A percentile compares a stretch with the other conserved stretches of the same genome.
Conservation (phyloP, 2,329 filamentous ascomycete genomes). For the Paracamarosporium sp. region DNA sequence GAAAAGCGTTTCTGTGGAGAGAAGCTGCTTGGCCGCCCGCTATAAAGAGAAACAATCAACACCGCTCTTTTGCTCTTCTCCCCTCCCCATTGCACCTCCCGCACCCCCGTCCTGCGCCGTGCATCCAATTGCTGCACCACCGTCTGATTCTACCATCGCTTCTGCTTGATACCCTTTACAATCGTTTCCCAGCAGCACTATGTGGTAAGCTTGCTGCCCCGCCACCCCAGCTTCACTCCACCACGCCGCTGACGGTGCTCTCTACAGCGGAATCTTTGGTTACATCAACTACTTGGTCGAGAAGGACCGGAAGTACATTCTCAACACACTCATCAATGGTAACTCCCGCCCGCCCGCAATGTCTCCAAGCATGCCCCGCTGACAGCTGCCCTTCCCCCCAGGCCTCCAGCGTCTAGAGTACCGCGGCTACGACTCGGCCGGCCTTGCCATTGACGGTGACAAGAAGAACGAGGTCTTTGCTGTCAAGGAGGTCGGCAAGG, state of each 20-base stretch:
- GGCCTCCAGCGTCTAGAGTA: slow-evolving; percentile 96
- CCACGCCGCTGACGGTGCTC: slow-evolving; percentile 24
- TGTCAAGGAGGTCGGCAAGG: slow-evolving; percentile 99
- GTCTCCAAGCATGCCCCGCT: slow-evolving; percentile 18
- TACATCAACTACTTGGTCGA: slow-evolving; percentile 99
- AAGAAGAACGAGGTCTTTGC: slow-evolving; percentile 98
- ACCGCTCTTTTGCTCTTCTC: slow-evolving; percentile 44
- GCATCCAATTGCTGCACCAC: slow-evolving; percentile 18
- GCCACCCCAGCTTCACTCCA: slow-evolving; percentile 12
- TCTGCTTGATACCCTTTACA: slow-evolving; percentile 27
- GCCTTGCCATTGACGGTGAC: slow-evolving; percentile 93
- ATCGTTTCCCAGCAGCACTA: slow-evolving; percentile 39
- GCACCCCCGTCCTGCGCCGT: slow-evolving; percentile 2
- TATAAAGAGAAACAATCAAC: slow-evolving; percentile 45
- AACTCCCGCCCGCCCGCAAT: slow-evolving; percentile 47
- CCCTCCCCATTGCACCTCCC: slow-evolving; percentile 15
- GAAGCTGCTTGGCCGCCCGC: slow-evolving; percentile 29
- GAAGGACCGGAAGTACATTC: slow-evolving; percentile 96
- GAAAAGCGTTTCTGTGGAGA: slow-evolving; percentile 29
- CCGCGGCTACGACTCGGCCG: slow-evolving; percentile 97
- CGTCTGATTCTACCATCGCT: slow-evolving; percentile 35
- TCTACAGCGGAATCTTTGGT: slow-evolving; percentile 85
- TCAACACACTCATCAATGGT: slow-evolving; percentile 97
- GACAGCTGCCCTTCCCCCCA: slow-evolving; percentile 49
- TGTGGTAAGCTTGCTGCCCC: slow-evolving; percentile 47